Conservation (phyloP, 1,284 basidiomycete genomes). For the Golubevia pallescens region DNA sequence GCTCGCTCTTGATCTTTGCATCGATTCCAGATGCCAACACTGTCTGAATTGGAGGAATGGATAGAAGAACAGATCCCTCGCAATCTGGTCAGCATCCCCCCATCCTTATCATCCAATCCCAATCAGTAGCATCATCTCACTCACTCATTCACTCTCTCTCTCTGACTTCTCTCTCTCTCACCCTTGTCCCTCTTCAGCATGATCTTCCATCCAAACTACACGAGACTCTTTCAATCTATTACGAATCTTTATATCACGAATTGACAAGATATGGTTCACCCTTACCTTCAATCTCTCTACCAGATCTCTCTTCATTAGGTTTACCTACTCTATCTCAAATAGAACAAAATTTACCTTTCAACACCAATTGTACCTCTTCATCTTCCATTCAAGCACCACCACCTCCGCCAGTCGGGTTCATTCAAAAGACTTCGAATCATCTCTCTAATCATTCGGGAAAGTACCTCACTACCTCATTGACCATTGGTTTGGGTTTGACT, state of each 20-base stretch:
- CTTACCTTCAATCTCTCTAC: too few relatives aligned
- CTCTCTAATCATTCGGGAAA: neutral
- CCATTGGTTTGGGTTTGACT: slow-evolving; percentile 14
- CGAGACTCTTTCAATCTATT: slow-evolving; percentile 36
- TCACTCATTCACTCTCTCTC: neutral
- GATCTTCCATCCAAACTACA: slow-evolving; percentile 42
- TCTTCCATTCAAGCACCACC: slow-evolving; percentile 30
- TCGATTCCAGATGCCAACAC: slow-evolving; percentile 28
- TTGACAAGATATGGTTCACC: slow-evolving; percentile 42
- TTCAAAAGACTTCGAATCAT: neutral
- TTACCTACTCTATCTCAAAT: slow-evolving; percentile 27
- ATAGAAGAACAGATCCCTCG: slow-evolving; percentile 38
- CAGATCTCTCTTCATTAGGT: slow-evolving; percentile 16
- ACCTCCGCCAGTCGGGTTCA: slow-evolving; percentile 17
- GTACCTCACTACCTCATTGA: slow-evolving; percentile 1
- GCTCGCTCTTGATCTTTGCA: too few relatives aligned
- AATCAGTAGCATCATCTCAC: neutral
- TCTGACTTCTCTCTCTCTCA: neutral
- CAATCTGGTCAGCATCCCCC: slow-evolving; percentile 15
- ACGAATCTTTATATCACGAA: slow-evolving; percentile 33
- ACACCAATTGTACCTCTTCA: slow-evolving; percentile 10
- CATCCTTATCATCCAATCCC: neutral
- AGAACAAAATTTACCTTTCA: slow-evolving; percentile 22
- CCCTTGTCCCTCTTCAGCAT: slow-evolving; percentile 13
- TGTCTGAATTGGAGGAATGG: slow-evolving; percentile 48